phyloP scores from a whole-genome alignment of 129 eudicot species.

The Erigeron canadensis region DNA sequence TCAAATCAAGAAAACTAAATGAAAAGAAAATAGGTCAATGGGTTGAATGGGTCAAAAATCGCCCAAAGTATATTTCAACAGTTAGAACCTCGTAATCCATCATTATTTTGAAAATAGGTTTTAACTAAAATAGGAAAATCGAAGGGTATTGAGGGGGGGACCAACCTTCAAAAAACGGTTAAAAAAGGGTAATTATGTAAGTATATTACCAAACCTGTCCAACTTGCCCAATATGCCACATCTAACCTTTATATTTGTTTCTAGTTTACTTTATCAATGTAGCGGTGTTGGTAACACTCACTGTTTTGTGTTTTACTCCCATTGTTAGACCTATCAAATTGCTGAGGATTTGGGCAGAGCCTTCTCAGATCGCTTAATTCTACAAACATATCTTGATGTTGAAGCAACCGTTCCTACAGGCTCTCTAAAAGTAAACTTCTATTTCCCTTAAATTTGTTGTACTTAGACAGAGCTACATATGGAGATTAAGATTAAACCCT shows the following conservation, averaged over 20 bases:
- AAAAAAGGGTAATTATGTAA: background rate
- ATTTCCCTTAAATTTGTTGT: background rate
- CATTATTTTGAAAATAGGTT: background rate
- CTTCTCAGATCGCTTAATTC: conserved; percentile 63
- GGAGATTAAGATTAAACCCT: background rate
- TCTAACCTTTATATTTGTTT: background rate
- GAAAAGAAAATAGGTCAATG: background rate
- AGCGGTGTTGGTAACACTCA: background rate
- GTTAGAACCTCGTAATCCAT: background rate
- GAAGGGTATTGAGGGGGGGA: background rate
- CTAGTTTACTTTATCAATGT: background rate
- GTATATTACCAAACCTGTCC: background rate
- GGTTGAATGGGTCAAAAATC: conserved; percentile 2
- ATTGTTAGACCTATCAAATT: conserved; percentile 66
- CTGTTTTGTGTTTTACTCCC: background rate
- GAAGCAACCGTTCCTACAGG: conserved; percentile 62
- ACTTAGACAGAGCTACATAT: background rate
- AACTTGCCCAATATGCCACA: background rate
- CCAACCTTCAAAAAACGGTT: background rate
- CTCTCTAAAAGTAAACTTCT: conserved; percentile 60
- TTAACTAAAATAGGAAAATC: background rate
- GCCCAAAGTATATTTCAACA: background rate
- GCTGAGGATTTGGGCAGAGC: conserved; percentile 99
- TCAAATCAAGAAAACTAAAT: background rate
- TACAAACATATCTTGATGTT: conserved; percentile 64